Percentiles rank a stretch among this genome's conserved stretches.
Conservation (phyloP, 371 early-diverging fungal genomes). For the Circinella minor region DNA sequence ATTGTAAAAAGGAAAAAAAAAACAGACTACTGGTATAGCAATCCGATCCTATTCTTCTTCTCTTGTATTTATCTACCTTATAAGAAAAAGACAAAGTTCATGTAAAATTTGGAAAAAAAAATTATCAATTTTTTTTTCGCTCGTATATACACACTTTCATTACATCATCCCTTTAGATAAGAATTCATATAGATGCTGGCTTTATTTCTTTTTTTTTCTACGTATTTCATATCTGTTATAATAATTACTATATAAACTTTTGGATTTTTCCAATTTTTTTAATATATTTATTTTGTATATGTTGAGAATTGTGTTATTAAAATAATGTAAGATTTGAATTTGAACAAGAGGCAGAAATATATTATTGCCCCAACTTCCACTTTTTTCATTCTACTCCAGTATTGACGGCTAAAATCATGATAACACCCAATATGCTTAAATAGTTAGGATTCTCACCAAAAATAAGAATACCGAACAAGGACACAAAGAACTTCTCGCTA, state of each 20-base stretch:
- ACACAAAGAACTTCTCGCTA: conserved; percentile 80
- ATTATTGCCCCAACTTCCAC: conserved; percentile 32
- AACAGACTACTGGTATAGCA: background rate
- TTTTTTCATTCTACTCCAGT: conserved; percentile 63
- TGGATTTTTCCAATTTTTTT: background rate
- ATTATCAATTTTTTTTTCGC: too few relatives aligned
- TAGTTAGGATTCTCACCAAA: conserved; percentile 68
- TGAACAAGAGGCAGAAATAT: background rate
- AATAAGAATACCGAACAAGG: conserved; percentile 68
- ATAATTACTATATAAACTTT: background rate
- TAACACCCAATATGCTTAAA: conserved; percentile 58
- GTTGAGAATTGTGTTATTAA: too few relatives aligned
- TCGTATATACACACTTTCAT: too few relatives aligned
- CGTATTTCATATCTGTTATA: too few relatives aligned
- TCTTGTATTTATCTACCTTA: background rate
- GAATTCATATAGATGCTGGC: too few relatives aligned
- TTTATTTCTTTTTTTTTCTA: too few relatives aligned
- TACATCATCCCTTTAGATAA: too few relatives aligned
- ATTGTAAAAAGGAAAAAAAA: conserved; percentile 14
- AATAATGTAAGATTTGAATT: too few relatives aligned
- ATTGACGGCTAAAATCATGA: conserved; percentile 64
- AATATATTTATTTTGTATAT: too few relatives aligned
- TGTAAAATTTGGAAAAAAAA: too few relatives aligned
- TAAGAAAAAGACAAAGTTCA: too few relatives aligned
- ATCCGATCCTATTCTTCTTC: background rate